Base-by-base conservation (phyloP, 2,329 filamentous ascomycete species). In the Blastomyces silverae region DNA sequence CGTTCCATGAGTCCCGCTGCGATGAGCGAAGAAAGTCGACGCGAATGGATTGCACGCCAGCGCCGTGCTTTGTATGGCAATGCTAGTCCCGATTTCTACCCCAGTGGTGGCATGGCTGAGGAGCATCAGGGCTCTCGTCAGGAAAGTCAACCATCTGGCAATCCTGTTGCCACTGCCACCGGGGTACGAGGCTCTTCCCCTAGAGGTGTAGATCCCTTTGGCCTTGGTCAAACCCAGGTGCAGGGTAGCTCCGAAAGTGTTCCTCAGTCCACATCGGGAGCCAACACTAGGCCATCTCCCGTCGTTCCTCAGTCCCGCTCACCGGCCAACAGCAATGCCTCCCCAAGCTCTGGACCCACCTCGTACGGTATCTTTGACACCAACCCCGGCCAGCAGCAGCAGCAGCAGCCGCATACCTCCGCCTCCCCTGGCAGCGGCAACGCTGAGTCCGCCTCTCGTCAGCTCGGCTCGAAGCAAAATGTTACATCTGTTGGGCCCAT, bases 21-120 rank as follows among this genome's bases (percentile, higher is more conserved):
- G 72, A 90, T 96, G 89, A 95, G 89, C 75, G 94, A 97, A 81
- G 92, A 97, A 73, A 92, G 96, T 74, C 93, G 93, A 72, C 91
- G 93, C 72, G 93, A 97, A 72, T 84, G 97, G 77, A 96, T 97
- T 78, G 90, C 92, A 71, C 92, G 93, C 74, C 94, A 97, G 80
- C 92, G 95, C 79, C 92, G 89, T 78, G 92, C 93, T 69, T 81
- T 99, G 70, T 99, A 97, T 78, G 91, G 92, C 75, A 91, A 86
- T 72, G 83, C 84, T 65, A 90, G 74, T 69, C 81, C 84, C 48
- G 79, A 84, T 62, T 89, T 91, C 75, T 86, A 88, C 74, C 87
- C 88, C 70, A 85, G 84, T 70, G 82, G 81, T 67, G 83, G 81
- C 69, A 88, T 89, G 72, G 82, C 87, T 61, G 89, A 92, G 67